Evolutionary conservation across 805 yeast genomes (phyloP).

Genomic region (Starmerella kuoi): DNA sequence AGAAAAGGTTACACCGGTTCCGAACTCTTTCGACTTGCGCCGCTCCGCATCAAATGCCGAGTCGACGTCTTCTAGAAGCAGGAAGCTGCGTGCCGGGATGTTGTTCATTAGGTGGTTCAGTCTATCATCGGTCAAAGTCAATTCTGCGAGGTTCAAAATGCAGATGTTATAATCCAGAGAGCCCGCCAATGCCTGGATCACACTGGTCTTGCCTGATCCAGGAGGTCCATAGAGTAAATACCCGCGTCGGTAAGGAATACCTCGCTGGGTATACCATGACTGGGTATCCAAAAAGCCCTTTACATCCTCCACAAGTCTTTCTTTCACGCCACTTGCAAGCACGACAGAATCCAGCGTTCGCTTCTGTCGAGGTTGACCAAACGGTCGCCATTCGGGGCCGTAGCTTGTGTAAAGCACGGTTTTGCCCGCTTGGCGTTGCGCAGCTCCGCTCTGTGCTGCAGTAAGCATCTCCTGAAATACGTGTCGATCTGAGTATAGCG

Average conservation of each 20-base stretch:
- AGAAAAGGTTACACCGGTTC: constrained; percentile 90
- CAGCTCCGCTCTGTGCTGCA: constrained; percentile 78
- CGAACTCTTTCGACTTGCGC: constrained; percentile 61
- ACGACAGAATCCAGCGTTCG: constrained; percentile 76
- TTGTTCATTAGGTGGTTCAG: constrained; percentile 92
- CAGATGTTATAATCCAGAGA: constrained; percentile 92
- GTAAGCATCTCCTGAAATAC: constrained; percentile 57
- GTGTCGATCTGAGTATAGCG: constrained; percentile 67
- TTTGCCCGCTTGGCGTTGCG: constrained; percentile 76
- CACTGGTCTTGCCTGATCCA: constrained; percentile 92
- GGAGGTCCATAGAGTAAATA: constrained; percentile 94
- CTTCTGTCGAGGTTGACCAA: constrained; percentile 88
- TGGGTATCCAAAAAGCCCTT: constrained; percentile 68
- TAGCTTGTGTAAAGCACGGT: constrained; percentile 88
- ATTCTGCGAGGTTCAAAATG: constrained; percentile 78
- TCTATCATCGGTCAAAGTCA: constrained; percentile 86
- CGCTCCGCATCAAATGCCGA: constrained; percentile 78
- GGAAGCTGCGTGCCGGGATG: constrained; percentile 76
- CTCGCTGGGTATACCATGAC: constrained; percentile 86
- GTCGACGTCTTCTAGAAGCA: constrained; percentile 84
- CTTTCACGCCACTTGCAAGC: constrained; percentile 63
- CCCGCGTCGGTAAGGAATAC: constrained; percentile 96
- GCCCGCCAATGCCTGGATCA: constrained; percentile 93
- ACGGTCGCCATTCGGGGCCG: constrained; percentile 99
- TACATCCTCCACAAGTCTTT: constrained; percentile 56